Percentiles rank a stretch among this genome's conserved stretches.
Evolutionary conservation across 495 filamentous ascomycete genomes (phyloP).

Genomic region (Lepraria neglecta): DNA sequence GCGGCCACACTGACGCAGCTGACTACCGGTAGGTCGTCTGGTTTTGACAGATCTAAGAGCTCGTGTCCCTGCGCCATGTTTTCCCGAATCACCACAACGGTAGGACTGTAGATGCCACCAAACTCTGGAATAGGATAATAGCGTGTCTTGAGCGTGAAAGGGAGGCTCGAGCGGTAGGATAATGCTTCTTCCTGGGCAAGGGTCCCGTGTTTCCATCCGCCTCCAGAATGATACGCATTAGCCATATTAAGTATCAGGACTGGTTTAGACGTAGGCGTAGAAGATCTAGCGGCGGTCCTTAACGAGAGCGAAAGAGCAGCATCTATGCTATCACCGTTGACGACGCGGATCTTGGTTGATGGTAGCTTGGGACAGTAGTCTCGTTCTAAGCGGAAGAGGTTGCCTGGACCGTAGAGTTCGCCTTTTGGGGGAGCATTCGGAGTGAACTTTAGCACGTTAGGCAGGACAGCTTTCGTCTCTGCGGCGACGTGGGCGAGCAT

Average conservation of each 20-base stretch:
- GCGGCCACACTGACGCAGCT: conserved; percentile 57
- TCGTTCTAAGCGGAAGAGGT: conserved; percentile 21
- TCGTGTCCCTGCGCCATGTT: conserved; percentile 37
- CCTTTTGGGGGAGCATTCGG: conserved; percentile 30
- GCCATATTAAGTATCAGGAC: conserved; percentile 59
- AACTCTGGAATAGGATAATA: conserved; percentile 52
- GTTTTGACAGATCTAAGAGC: conserved; percentile 35
- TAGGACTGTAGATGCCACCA: conserved; percentile 53
- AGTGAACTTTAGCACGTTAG: conserved; percentile 26
- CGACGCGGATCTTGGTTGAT: conserved; percentile 38
- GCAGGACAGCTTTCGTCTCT: conserved; percentile 25
- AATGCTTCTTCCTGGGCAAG: conserved; percentile 60
- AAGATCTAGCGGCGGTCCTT: neutral
- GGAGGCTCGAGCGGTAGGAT: conserved; percentile 58
- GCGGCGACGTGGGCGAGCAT: conserved; percentile 22
- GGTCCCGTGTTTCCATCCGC: conserved; percentile 51
- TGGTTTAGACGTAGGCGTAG: conserved; percentile 22
- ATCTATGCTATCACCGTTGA: conserved; percentile 77
- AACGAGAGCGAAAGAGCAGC: conserved; percentile 48
- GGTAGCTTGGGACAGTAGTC: conserved; percentile 27
- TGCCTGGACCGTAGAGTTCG: conserved; percentile 21
- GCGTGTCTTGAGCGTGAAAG: conserved; percentile 41
- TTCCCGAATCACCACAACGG: conserved; percentile 50
- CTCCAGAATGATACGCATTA: conserved; percentile 45
- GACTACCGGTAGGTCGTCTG: conserved; percentile 42